Evolutionary conservation across 345 rosid species (phyloP), one percentile per base, ranked within the genome.

Genomic region (Crucihimalaya himalaica): DNA sequence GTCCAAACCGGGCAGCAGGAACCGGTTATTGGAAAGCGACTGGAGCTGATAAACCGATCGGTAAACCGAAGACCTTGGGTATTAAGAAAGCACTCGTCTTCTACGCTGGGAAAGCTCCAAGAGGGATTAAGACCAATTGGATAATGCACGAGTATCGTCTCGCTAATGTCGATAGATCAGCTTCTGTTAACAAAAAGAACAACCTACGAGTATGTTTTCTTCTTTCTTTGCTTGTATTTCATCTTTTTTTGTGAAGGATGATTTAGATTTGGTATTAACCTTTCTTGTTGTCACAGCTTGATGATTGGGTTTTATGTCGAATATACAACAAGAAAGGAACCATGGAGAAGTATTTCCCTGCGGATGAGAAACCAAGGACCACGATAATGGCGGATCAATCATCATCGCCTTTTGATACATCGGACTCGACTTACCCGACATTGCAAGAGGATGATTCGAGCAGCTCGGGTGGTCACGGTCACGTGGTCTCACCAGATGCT

Each of bases 61-160:
- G 98, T 6, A 85, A 83, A 42, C 98, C 98, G 10, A 87, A 84
- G 70, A 13, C 98, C 2, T 73, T 87, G 6, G 98, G 93, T 8
- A 89, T 94, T 0, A 94, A 94, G 80, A 91, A 94, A 61, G 91
- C 97, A 0, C 88, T 94, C 2, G 98, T 91, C 29, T 94, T 94
- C 74, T 94, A 91, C 51, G 88, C 96, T 0, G 98, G 98, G 2
- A 94, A 94, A 78, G 96, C 98, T 6, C 98, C 97, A 0, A 85
- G 77, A 67, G 97, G 97, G 21, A 42, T 86, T 65, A 93, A 91
- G 65, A 93, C 98, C 39, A 91, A 94, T 27, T 94, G 98, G 98
- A 94, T 94, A 14, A 94, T 94, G 98, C 98, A 94, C 2, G 98
- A 94, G 51, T 94, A 94, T 70, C 96, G 98, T 25, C 95, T 89